These are phyloP conservation scores for Clarireedia monteithiana DNA, from an alignment of 2,329 filamentous ascomycete genomes.

Conservation along the genomic window DNA sequence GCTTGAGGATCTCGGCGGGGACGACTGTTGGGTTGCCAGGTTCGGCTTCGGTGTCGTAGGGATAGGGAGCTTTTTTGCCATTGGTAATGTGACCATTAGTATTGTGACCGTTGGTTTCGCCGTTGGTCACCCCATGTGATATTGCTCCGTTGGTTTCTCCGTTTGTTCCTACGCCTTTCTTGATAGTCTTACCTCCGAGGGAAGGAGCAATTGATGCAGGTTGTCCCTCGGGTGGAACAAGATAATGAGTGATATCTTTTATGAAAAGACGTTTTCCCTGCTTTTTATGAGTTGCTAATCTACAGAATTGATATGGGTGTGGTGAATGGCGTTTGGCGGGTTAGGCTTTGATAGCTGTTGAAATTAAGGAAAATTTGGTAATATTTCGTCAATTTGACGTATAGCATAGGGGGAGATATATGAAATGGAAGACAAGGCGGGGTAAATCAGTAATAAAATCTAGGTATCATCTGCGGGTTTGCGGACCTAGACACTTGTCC, in stretches of 20 bases:
- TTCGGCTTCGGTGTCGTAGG: constrained; percentile 49
- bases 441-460: background rate
- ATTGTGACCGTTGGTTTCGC: constrained; percentile 27
- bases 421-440: too few relatives aligned
- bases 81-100: background rate
- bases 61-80: constrained; percentile 39
- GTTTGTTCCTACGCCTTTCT: constrained; percentile 28
- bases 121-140: constrained; percentile 19
- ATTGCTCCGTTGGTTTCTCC: constrained; percentile 22
- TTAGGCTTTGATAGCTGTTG: background rate
- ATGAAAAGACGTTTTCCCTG: constrained; percentile 77
- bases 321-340: background rate
- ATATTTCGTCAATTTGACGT: background rate
- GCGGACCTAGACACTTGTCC: constrained; percentile 1
- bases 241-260: constrained; percentile 95
- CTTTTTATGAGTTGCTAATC: constrained; percentile 3
- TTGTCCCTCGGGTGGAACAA: constrained; percentile 67
- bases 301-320: background rate
- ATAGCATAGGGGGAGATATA: background rate
- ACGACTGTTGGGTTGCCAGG: constrained; percentile 77
- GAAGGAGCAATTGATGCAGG: constrained; percentile 69
- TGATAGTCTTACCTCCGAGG: constrained; percentile 36
- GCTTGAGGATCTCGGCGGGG: constrained; percentile 62
- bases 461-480: background rate
- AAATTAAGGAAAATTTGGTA: background rate